phyloP scores from a whole-genome alignment of 192 early-diverging fungal genomes.

The Helicostylum pulchrum region DNA sequence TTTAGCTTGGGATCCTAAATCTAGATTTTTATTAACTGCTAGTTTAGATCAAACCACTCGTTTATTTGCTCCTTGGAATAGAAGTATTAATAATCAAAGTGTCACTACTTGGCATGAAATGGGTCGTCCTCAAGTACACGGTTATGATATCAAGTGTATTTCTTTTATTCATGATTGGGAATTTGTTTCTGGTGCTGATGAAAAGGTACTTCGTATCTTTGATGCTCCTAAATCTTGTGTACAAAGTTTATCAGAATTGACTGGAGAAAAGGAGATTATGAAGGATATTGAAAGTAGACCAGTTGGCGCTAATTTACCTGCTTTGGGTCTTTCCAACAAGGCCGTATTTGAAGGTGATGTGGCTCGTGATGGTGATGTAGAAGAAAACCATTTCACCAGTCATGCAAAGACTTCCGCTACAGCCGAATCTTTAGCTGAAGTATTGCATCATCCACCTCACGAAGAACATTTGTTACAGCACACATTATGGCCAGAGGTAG shows the following conservation, averaged over 20 bases:
- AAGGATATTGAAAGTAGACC: constrained; percentile 54
- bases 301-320: constrained; percentile 79
- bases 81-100: constrained; percentile 7
- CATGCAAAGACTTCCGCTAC: constrained; percentile 53
- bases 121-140: constrained; percentile 93
- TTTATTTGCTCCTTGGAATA: constrained; percentile 74
- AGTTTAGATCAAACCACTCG: constrained; percentile 89
- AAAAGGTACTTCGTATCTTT: constrained; percentile 90
- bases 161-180: constrained; percentile 69
- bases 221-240: constrained; percentile 80
- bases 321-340: constrained; percentile 94
- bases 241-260: constrained; percentile 53
- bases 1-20: constrained; percentile 79
- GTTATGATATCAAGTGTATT: constrained; percentile 88
- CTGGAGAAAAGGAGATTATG: constrained; percentile 33
- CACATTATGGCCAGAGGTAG: constrained; percentile 94
- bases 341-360: constrained; percentile 69
- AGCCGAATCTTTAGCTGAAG: constrained; percentile 37
- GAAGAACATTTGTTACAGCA: constrained; percentile 87
- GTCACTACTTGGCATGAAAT: constrained; percentile 82
- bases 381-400: constrained; percentile 56
- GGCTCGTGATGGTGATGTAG: constrained; percentile 37
- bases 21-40: constrained; percentile 63
- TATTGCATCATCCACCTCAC: constrained; percentile 66
- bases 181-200: constrained; percentile 90